These are phyloP conservation scores for Colletotrichum coccodes DNA, from an alignment of 2,329 filamentous ascomycete genomes.

Conservation along the genomic window DNA sequence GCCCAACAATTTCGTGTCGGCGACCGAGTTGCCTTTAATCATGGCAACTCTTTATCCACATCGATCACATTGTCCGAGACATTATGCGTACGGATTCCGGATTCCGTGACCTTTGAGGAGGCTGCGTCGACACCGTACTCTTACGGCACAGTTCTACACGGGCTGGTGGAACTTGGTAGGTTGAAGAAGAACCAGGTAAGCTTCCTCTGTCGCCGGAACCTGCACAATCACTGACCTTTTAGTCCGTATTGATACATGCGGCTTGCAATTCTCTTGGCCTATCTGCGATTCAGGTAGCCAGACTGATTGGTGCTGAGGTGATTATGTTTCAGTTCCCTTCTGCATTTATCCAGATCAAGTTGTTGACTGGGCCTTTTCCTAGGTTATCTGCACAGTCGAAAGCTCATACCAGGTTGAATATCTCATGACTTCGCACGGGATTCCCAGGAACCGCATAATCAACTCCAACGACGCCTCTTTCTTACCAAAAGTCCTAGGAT, in stretches of 20 bases:
- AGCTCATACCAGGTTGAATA: constrained; percentile 46
- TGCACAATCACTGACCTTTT: background rate
- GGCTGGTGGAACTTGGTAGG: constrained; percentile 33
- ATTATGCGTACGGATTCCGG: constrained; percentile 38
- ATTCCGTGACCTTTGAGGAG: constrained; percentile 38
- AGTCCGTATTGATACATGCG: constrained; percentile 36
- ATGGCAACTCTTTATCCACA: background rate
- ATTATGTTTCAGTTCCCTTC: background rate
- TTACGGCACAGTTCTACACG: constrained; percentile 42
- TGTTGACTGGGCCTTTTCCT: background rate
- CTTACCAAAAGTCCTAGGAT: constrained; percentile 36
- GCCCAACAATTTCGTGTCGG: constrained; percentile 35
- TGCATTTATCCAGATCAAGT: background rate
- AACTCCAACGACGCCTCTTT: constrained; percentile 43
- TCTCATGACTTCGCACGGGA: constrained; percentile 41
- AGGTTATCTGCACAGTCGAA: constrained; percentile 47
- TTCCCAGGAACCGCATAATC: constrained; percentile 47
- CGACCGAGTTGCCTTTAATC: constrained; percentile 44
- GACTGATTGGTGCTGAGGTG: constrained; percentile 13
- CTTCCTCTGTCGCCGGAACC: too few relatives aligned
- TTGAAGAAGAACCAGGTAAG: constrained; percentile 36
- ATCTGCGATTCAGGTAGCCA: constrained; percentile 10
- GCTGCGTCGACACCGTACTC: constrained; percentile 43
- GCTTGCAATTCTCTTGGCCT: background rate
- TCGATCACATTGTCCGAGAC: background rate